Conservation (phyloP, 75 land plant genomes). For the Pseudotsuga menziesii region DNA sequence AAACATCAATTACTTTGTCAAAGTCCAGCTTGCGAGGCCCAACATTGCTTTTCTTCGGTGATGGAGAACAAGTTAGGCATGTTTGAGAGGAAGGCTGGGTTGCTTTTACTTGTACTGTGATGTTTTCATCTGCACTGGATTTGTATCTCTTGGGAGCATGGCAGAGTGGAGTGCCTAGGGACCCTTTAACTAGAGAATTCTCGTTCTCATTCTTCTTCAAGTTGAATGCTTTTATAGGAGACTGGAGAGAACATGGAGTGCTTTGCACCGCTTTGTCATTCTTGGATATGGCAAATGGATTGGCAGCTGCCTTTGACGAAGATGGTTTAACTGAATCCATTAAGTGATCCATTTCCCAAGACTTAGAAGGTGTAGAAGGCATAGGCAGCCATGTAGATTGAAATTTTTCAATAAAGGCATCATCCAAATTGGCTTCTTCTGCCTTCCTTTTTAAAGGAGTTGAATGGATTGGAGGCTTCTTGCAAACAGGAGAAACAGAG, state of each 20-base stretch:
- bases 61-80: neutral
- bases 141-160: neutral
- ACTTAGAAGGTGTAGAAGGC: neutral
- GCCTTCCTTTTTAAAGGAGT: neutral
- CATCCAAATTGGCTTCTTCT: neutral
- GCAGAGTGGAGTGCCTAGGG: constrained; percentile 5
- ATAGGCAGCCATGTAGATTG: neutral
- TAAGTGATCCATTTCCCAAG: neutral
- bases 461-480: neutral
- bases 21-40: neutral
- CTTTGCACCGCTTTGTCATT: neutral
- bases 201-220: neutral
- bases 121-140: neutral
- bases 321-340: neutral
- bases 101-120: neutral
- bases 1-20: neutral
- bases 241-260: neutral
- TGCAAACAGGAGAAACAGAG: neutral
- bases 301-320: neutral
- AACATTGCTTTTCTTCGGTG: neutral
- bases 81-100: neutral
- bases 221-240: neutral
- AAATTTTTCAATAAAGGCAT: neutral
- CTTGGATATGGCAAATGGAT: neutral
- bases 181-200: neutral